Evolutionary conservation across 208 protist species (phyloP), one percentile per base, ranked within the genome.

Genomic region (Crithidia acanthocephali): DNA sequence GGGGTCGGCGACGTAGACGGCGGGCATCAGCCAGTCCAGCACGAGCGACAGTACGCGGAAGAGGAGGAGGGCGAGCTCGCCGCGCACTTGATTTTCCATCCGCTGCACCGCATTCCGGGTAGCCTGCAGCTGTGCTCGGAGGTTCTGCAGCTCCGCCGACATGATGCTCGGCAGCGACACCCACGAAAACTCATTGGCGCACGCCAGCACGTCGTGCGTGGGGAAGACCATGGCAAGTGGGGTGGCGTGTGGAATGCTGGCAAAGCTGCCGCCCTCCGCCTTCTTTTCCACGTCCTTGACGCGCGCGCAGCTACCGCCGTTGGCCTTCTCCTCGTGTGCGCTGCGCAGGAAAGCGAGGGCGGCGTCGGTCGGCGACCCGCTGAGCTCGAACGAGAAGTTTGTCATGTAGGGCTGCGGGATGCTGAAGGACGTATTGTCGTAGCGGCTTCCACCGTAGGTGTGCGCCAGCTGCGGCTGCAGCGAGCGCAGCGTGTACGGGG

Each of bases 11-110:
- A 82, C 75, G 48, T 86, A 84, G 44, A 88, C 86, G 30, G 85
- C 88, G 27, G 91, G 91, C 74, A 96, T 86, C 28, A 96, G 81
- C 68, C 83, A 86, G 55, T 96, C 83, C 28, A 94, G 23, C 28
- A 90, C 68, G 2, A 84, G 89, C 57, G 79, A 94, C 9, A 94
- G 76, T 4, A 94, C 80, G 27, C 88, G 88, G 63, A 94, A 96
- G 35, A 85, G 67, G 15, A 96, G 72, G 16, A 96, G 76, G 2
- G 88, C 79, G 22, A 93, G 59, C 76, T 96, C 91, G 8, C 85
- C 80, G 28, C 83, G 78, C 50, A 92, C 75, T 68, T 95, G 91
- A 33, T 76, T 67, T 61, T 68, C 72, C 68, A 84, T 73, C 40
- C 68, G 63, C 61, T 51, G 47, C 30, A 74, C 42, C 18, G 70